Evolutionary conservation across 2,329 filamentous ascomycete species (phyloP), one percentile per base, ranked within the genome.

Genomic region (Corinectria fuckeliana): DNA sequence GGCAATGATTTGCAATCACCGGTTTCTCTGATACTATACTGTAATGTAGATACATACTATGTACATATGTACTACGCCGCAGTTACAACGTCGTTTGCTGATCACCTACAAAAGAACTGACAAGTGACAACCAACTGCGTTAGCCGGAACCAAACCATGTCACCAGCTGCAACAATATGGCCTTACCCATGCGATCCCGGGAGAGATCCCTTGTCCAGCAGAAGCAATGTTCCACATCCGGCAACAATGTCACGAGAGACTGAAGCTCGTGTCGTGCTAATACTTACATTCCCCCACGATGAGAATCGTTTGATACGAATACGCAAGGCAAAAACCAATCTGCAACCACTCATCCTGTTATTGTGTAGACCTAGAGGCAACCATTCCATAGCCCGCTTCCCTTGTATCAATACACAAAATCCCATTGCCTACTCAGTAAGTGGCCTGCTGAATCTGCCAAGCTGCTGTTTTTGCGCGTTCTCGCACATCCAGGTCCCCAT

Each of bases 401-500:
- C 26, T 42, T 45, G 34, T 32, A 36, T 38, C 30, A 38, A 28
- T 45, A 26, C 47, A 50, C n/a, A 25, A n/a, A n/a, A n/a, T n/a
- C 28, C 28, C 5, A 16, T 45, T 16, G n/a, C 7, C 9, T 25
- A 20, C 39, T 23, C 64, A 73, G 38, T 68, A 72, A 26, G 69
- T 66, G 14, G 72, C 74, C 64, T 79, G 75, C 63, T 84, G 87
- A 76, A 95, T 85, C 75, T 93, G 88, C 78, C 88, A 88, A 11
- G 90, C 76, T 1, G 92, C 93, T 41, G 87, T 89, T 78, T 93
- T 96, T 1, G 91, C 92, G 63, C 92, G 81, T 78, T 98, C 92
- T 51, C 90, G 82, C 20, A 97, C 91, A 74, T 97, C 92, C 57
- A 95, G 75, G 70, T 96, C 92, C 2, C 80, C 75, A 75, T 98